Base-by-base conservation (phyloP, 129 eudicot genomes). In the Lactuca sativa region DNA sequence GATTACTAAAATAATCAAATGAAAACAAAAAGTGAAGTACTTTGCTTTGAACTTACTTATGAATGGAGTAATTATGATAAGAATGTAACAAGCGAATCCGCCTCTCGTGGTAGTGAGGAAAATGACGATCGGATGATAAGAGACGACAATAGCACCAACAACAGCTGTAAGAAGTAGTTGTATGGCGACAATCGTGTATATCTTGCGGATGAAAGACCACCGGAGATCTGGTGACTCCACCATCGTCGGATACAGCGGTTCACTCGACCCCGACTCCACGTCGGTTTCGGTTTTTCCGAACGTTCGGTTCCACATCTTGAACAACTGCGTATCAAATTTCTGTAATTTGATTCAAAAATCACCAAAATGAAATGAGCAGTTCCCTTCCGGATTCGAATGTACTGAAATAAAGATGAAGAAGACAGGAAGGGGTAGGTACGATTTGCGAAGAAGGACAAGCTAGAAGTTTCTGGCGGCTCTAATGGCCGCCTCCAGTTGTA, bases 171-270 rank as follows among this genome's bases (percentile, higher is more conserved):
- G 88, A 16, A 92, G 82, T 74, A 92, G 60, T 38, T 92, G 98
- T 7, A 86, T 47, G 6, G 96, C 80, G 16, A 92, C 79, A 33
- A 92, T 92, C 1, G 97, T 55, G 69, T 92, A 92, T 9, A 92
- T 82, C 78, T 89, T 92, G 9, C 96, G 82, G n/a, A 92, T 86
- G 57, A 92, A 92, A 0, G 89, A 82, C 97, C 97, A 92, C 31
- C 97, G 82, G 68, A 92, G 87, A 31, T 84, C 82, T 37, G 96
- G 97, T 7, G 81, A 73, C 63, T 92, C 97, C 70, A 69, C 53
- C 97, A 86, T 86, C 77, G 64, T 67, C 32, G 95, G 97, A 31
- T 92, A 92, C 43, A 92, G 72, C 40, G 83, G 96, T 62, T 56
- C 70, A 2, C 41, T 41, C 9, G 65, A 16, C 4, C 86, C 95